These are phyloP conservation scores for Starmerella stigmatis DNA, from an alignment of 805 yeast genomes.

Conservation along the genomic window DNA sequence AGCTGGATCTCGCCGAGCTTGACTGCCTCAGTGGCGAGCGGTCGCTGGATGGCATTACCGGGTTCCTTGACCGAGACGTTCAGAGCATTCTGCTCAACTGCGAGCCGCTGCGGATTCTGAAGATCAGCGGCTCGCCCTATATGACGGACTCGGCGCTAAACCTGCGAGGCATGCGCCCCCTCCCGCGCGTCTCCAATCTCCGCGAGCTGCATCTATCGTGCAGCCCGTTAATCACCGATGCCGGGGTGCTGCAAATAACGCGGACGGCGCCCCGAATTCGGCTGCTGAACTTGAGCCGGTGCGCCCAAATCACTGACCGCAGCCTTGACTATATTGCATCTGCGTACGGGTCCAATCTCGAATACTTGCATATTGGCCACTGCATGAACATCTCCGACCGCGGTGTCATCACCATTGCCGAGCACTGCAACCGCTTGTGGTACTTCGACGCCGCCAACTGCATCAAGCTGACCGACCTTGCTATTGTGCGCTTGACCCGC, in stretches of 20 bases:
- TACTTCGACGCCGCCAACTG: conserved; percentile 95
- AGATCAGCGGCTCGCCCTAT: conserved; percentile 30
- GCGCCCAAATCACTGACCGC: conserved; percentile 74
- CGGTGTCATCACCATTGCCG: conserved; percentile 67
- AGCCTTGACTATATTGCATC: conserved; percentile 57
- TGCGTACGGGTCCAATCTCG: conserved; percentile 67
- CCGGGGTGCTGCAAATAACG: conserved; percentile 61
- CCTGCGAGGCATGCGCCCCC: conserved; percentile 47
- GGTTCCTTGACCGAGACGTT: conserved; percentile 4
- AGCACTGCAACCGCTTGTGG: conserved; percentile 72
- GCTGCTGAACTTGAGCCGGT: conserved; percentile 81
- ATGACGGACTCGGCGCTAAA: conserved; percentile 53
- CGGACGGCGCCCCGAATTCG: conserved; percentile 72
- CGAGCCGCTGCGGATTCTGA: conserved; percentile 12
- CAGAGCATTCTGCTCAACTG: conserved; percentile 5
- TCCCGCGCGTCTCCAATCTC: conserved; percentile 52
- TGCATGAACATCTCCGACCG: conserved; percentile 82
- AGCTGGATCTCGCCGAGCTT: conserved; percentile 76
- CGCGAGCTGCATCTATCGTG: conserved; percentile 78
- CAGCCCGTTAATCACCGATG: conserved; percentile 72
- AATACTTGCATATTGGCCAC: conserved; percentile 87
- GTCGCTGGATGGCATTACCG: not conserved
- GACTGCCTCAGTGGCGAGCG: conserved; percentile 32
- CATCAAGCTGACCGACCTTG: conserved; percentile 71
- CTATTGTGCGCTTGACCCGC: conserved; percentile 63